These are phyloP conservation scores for Odonthalia washingtoniensis DNA, from an alignment of 31 red algal genomes.

Conservation along the genomic window DNA sequence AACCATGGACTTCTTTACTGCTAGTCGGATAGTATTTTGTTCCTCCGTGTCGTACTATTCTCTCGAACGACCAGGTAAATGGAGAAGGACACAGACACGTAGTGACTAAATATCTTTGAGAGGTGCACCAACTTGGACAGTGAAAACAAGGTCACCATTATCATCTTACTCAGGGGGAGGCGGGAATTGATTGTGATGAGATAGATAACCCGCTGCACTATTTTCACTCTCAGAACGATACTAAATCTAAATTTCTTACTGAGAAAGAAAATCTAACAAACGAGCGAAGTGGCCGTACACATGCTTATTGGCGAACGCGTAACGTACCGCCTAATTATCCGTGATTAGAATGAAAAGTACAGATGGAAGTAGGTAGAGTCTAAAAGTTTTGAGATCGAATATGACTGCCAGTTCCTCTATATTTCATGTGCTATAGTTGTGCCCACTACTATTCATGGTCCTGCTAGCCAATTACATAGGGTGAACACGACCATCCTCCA, in stretches of 20 bases:
- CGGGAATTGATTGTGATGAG: background rate
- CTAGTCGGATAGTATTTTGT: too few species aligned
- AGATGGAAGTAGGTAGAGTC: conserved; percentile 9
- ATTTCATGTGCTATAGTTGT: conserved; percentile 13
- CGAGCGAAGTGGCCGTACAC: background rate
- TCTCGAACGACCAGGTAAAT: too few species aligned
- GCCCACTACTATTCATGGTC: background rate
- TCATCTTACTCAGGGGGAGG: background rate
- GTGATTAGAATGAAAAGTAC: too few species aligned
- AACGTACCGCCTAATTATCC: background rate
- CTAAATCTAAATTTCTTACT: background rate
- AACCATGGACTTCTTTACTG: background rate
- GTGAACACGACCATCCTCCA: conserved; percentile 7
- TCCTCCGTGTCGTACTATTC: background rate
- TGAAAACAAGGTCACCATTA: background rate
- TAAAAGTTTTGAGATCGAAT: conserved; percentile 33
- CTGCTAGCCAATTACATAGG: too few species aligned
- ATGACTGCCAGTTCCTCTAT: background rate
- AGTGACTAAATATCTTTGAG: too few species aligned
- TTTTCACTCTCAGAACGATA: background rate
- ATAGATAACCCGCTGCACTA: background rate
- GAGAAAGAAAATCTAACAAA: conserved; percentile 6
- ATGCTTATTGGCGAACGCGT: conserved; percentile 29
- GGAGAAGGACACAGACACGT: background rate
- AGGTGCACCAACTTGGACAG: background rate